phyloP scores from a whole-genome alignment of 1,284 basidiomycete genomes.

The Trichosporon faecale region DNA sequence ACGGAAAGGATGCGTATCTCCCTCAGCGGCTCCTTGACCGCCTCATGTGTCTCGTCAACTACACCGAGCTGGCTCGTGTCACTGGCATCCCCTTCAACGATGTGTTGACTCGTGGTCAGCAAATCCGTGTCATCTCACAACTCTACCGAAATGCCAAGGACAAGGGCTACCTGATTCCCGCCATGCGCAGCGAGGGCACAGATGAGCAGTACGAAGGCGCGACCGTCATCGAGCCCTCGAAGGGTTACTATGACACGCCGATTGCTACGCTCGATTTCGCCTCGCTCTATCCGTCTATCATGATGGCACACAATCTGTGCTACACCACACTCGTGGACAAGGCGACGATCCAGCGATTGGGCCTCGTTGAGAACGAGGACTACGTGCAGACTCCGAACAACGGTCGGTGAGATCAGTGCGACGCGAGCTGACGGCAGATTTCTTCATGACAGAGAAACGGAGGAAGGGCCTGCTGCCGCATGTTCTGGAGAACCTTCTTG shows the following conservation, averaged over 20 bases:
- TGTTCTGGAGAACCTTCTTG: conserved; percentile 87
- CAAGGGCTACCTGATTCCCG: conserved; percentile 80
- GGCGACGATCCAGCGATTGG: conserved; percentile 68
- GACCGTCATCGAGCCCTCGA: conserved; percentile 91
- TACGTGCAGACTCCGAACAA: conserved; percentile 75
- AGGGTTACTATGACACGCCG: conserved; percentile 88
- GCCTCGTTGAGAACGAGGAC: conserved; percentile 77
- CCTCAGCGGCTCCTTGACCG: conserved; percentile 92
- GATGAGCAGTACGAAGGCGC: conserved; percentile 97
- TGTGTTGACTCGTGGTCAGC: conserved; percentile 83
- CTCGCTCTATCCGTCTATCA: conserved; percentile 94
- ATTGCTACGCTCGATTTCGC: conserved; percentile 97
- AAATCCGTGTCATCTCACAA: conserved; percentile 93
- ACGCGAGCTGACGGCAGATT: conserved; percentile 58
- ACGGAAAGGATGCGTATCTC: conserved; percentile 81
- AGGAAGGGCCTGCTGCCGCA: conserved; percentile 84
- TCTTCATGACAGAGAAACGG: conserved; percentile 68
- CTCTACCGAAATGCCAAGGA: conserved; percentile 83
- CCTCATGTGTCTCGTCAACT: conserved; percentile 96
- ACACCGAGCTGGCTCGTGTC: conserved; percentile 91
- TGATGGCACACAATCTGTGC: conserved; percentile 98
- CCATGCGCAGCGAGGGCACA: conserved; percentile 75
- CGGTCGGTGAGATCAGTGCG: conserved; percentile 57
- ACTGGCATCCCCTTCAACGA: conserved; percentile 98
- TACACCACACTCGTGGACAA: conserved; percentile 88